A percentile compares a stretch with the other conserved stretches of the same genome.
phyloP scores from a whole-genome alignment of 441 rosid genomes.

The Populus tomentosa region DNA sequence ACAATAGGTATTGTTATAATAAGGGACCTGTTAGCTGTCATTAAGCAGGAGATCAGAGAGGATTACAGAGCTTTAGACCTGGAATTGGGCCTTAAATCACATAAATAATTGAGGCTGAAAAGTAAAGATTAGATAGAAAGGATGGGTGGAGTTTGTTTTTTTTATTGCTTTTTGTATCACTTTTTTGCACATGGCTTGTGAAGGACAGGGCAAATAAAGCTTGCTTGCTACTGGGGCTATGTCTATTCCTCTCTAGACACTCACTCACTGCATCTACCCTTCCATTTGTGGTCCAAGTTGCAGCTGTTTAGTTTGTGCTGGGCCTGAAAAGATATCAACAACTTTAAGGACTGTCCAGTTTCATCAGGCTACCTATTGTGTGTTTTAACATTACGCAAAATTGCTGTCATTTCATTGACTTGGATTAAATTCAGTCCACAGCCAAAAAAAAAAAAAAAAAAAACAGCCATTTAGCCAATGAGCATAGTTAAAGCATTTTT shows the following conservation, averaged over 20 bases:
- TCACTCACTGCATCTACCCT: conserved; percentile 10
- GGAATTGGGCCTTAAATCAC: conserved; percentile 29
- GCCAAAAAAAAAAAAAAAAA: too few species aligned
- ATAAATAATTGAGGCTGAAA: conserved; percentile 24
- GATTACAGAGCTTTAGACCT: conserved; percentile 47
- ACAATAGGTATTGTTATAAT: conserved; percentile 7
- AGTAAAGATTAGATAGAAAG: conserved; percentile 14
- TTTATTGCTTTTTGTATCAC: conserved; percentile 21
- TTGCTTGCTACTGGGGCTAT: conserved; percentile 41
- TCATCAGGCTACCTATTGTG: background rate
- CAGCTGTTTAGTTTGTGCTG: background rate
- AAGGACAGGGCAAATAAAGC: conserved; percentile 31
- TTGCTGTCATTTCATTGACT: background rate
- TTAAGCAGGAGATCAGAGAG: conserved; percentile 12
- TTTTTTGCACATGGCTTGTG: conserved; percentile 54
- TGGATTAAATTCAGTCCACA: too few species aligned
- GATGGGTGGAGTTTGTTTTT: conserved; percentile 8
- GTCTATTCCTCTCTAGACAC: conserved; percentile 22
- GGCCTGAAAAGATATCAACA: conserved; percentile 12
- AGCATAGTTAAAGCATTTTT: too few species aligned
- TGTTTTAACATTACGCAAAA: too few species aligned
- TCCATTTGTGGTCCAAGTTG: background rate
- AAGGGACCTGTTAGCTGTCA: conserved; percentile 26
- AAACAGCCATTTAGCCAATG: too few species aligned
- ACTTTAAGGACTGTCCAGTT: background rate